Percentiles rank a stretch among this genome's conserved stretches.
Evolutionary conservation across 2,329 filamentous ascomycete genomes (phyloP).

Genomic region (Fusarium solani-melongenae): DNA sequence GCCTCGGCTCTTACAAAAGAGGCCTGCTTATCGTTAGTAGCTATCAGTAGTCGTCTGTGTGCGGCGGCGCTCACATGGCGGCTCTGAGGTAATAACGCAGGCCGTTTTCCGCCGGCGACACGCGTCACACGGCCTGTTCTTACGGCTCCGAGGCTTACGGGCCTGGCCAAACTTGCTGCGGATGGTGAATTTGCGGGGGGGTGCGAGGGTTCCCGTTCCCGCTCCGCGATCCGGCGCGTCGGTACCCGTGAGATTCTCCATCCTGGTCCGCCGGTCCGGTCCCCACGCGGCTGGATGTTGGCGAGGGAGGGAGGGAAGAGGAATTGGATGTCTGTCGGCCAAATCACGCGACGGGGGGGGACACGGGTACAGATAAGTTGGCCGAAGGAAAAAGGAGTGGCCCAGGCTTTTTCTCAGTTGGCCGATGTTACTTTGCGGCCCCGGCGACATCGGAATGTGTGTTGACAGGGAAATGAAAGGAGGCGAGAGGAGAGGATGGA

Average conservation of each 20-base stretch:
- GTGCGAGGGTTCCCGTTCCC: constrained; percentile 23
- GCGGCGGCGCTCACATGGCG: constrained; percentile 53
- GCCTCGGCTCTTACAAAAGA: constrained; percentile 50
- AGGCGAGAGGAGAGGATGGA: not conserved
- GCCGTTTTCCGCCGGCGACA: constrained; percentile 59
- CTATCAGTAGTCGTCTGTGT: not conserved
- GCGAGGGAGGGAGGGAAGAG: not conserved
- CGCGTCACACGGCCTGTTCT: constrained; percentile 59
- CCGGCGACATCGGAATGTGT: not conserved
- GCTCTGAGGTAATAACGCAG: constrained; percentile 57
- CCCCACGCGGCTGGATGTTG: constrained; percentile 3
- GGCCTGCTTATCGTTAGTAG: constrained; percentile 36
- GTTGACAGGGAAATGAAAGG: not conserved
- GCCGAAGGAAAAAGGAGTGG: constrained; percentile 17
- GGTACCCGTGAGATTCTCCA: constrained; percentile 22
- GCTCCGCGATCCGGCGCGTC: constrained; percentile 9
- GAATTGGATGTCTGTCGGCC: constrained; percentile 24
- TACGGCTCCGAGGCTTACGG: constrained; percentile 55
- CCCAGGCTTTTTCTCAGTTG: not conserved
- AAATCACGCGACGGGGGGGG: constrained; percentile 19
- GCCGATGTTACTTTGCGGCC: not conserved
- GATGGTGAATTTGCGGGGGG: constrained; percentile 53
- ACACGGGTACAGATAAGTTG: constrained; percentile 30
- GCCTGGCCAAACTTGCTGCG: constrained; percentile 55
- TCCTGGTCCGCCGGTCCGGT: constrained; percentile 3